A percentile compares a stretch with the other conserved stretches of the same genome.
Evolutionary conservation across 2,329 filamentous ascomycete genomes (phyloP).

Genomic region (Biscogniauxia mediterranea): DNA sequence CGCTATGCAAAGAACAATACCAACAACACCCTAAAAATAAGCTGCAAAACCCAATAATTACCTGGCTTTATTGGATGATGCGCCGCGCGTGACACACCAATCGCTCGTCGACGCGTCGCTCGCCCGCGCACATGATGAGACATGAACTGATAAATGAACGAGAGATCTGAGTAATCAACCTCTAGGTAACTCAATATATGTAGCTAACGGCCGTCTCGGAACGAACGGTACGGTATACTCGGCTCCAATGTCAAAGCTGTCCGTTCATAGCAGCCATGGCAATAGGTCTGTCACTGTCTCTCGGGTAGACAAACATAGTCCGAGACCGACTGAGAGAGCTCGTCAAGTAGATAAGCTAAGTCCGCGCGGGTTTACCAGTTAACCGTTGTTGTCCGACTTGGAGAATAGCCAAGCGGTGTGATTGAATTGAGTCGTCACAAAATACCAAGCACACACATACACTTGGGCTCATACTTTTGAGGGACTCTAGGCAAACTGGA

Average conservation of each 20-base stretch:
- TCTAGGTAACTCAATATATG: background rate
- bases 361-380: too few species aligned
- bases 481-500: too few species aligned
- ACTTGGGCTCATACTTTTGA: background rate
- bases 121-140: background rate
- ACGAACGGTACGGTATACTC: background rate
- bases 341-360: too few species aligned
- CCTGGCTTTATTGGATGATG: background rate
- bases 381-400: too few species aligned
- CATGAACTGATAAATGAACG: background rate
- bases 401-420: background rate
- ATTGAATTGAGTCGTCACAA: background rate
- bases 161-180: background rate
- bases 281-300: background rate
- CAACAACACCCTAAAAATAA: too few species aligned
- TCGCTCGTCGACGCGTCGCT: background rate
- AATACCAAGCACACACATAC: too few species aligned
- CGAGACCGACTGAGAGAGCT: background rate
- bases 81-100: background rate
- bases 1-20: background rate
- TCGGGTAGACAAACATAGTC: background rate
- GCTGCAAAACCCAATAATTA: background rate
- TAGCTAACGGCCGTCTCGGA: background rate
- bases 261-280: too few species aligned
- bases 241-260: too few species aligned